phyloP scores from a whole-genome alignment of 371 early-diverging fungal genomes.

The Fennellomyces sp. region DNA sequence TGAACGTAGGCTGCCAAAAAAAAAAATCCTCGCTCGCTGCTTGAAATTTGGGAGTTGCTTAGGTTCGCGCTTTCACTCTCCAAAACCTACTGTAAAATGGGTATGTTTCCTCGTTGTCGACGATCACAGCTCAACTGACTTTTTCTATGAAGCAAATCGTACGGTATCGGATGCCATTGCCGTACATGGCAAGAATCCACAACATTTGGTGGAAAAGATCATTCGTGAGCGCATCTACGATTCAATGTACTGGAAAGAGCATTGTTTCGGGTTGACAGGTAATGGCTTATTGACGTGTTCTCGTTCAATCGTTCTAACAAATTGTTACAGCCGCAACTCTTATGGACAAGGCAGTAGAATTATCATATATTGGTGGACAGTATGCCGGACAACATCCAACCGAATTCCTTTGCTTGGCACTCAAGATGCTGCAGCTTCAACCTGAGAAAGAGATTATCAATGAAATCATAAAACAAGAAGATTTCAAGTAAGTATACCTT shows the following conservation, averaged over 20 bases:
- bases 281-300: conserved; percentile 4
- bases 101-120: too few relatives aligned
- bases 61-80: too few relatives aligned
- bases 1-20: too few relatives aligned
- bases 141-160: conserved; percentile 62
- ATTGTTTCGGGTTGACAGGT: conserved; percentile 93
- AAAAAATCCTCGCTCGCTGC: too few relatives aligned
- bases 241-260: conserved; percentile 94
- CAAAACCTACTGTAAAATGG: too few relatives aligned
- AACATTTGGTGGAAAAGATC: conserved; percentile 93
- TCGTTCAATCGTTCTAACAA: background rate
- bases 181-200: conserved; percentile 90
- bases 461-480: conserved; percentile 74
- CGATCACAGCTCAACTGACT: too few relatives aligned
- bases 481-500: conserved; percentile 66
- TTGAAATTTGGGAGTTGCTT: too few relatives aligned
- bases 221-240: conserved; percentile 90
- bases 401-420: conserved; percentile 85
- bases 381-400: conserved; percentile 88
- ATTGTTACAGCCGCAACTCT: conserved; percentile 75
- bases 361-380: conserved; percentile 83
- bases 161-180: conserved; percentile 69
- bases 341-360: conserved; percentile 85
- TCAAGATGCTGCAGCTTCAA: conserved; percentile 91
- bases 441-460: conserved; percentile 86